Evolutionary conservation across 345 rosid species (phyloP).

Genomic region (Xanthoceras sorbifolium): DNA sequence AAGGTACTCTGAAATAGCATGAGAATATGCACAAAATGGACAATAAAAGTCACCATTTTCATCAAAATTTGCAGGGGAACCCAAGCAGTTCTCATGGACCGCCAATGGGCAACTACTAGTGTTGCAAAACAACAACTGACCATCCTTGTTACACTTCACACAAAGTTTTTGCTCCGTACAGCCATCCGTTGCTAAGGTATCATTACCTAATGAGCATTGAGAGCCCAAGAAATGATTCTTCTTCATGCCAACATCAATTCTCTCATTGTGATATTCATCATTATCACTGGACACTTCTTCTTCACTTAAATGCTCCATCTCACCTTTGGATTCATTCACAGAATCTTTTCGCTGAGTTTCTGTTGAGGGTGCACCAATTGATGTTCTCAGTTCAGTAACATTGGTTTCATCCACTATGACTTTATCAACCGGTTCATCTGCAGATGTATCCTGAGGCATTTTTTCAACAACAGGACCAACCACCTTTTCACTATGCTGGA

Average conservation of each 20-base stretch:
- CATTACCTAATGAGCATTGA: slow-evolving; percentile 21
- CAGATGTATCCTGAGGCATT: slow-evolving; percentile 6
- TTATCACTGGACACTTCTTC: slow-evolving; percentile 34
- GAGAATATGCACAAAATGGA: slow-evolving; percentile 58
- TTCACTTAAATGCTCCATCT: slow-evolving; percentile 17
- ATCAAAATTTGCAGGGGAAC: slow-evolving; percentile 37
- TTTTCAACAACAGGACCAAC: slow-evolving; percentile 14
- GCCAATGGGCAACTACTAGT: slow-evolving; percentile 44
- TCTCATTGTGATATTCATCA: slow-evolving; percentile 26
- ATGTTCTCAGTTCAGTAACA: slow-evolving; percentile 16
- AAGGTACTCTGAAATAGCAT: slow-evolving; percentile 43
- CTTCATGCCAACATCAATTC: slow-evolving; percentile 33
- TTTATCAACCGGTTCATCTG: slow-evolving; percentile 6
- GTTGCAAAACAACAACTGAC: slow-evolving; percentile 48
- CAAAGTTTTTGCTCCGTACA: slow-evolving; percentile 46
- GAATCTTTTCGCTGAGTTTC: slow-evolving; percentile 1
- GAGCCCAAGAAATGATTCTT: slow-evolving; percentile 43
- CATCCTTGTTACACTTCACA: slow-evolving; percentile 51
- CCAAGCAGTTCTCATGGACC: slow-evolving; percentile 56
- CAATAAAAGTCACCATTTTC: slow-evolving; percentile 44
- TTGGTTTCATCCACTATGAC: slow-evolving; percentile 20
- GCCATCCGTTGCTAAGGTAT: slow-evolving; percentile 24
- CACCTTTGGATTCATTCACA: slow-evolving; percentile 16
- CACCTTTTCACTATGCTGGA: slow-evolving; percentile 18
- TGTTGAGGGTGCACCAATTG: slow-evolving; percentile 14